Evolutionary conservation across 2,329 filamentous ascomycete genomes (phyloP), one percentile per base, ranked within the genome.

Genomic region (Westerdykella sp.): DNA sequence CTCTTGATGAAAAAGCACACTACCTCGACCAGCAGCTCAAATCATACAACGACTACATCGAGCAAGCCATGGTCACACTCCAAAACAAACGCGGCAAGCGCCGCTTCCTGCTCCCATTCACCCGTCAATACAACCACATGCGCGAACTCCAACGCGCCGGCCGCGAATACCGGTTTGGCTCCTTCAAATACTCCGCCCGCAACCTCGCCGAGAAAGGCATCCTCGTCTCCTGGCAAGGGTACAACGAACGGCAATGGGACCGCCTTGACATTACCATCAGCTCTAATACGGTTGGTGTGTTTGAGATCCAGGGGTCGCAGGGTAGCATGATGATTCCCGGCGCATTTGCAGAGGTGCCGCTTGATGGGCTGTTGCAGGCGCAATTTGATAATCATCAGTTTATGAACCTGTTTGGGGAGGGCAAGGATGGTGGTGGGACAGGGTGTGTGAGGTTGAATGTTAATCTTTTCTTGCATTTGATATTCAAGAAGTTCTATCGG

Each of bases 11-110:
- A 55, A 93, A 98, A 71, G 90, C 91, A 31, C 80, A 82, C 52
- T 98, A 94, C 69, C 78, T 98, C 9, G 93, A 98, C 63, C 85
- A 89, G 56, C 93, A 98, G 70, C 80, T 95, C 47, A 95, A 95
- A 75, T 93, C 84, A 52, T 98, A 98, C 71, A 95, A 98, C 64
- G 89, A 98, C 71, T 98, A 98, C 69, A 95, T 98, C 61, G 94
- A 98, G 71, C 90, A 95, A 67, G 91, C 93, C 39, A 96, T 98
- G 87, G 78, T 90, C 47, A 98, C 94, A 4, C 75, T 98, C 45
- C 93, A 97, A 68, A 95, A 87, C 70, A 95, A 96, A 69, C 96
- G 96, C 70, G 90, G 85, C 49, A 94, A 94, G 73, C 95, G 94
- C 68, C 81, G 85, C 41, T 96, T 96, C 75, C 77, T 96, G 43